Percentiles rank a stretch among this genome's conserved stretches.
Evolutionary conservation across 1,284 basidiomycete species (phyloP).

Genomic region (Ustilago bromivora): DNA sequence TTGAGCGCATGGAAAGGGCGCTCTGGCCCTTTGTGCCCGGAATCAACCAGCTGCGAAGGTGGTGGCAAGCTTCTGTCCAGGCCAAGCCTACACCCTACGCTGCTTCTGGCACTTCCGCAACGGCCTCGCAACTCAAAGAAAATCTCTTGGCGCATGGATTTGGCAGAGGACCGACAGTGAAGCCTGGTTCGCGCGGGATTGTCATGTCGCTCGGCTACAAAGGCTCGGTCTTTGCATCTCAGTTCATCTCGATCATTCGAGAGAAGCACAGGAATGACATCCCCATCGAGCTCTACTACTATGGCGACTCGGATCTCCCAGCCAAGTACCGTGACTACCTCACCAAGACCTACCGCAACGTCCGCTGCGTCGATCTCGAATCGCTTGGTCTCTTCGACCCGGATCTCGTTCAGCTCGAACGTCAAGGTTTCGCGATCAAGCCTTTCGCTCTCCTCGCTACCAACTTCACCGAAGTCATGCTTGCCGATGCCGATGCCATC

Average conservation of each 20-base stretch:
- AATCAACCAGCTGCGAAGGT: slow-evolving; percentile 46
- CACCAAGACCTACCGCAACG: slow-evolving; percentile 38
- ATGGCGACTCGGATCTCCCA: slow-evolving; percentile 54
- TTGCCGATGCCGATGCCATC: slow-evolving; percentile 53
- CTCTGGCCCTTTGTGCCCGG: slow-evolving; percentile 54
- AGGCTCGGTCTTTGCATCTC: slow-evolving; percentile 44
- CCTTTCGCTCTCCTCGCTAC: slow-evolving; percentile 51
- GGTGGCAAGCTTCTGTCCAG: slow-evolving; percentile 43
- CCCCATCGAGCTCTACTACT: slow-evolving; percentile 56
- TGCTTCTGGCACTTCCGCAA: neutral
- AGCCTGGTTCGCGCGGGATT: slow-evolving; percentile 36
- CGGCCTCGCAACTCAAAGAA: neutral
- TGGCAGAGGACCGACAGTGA: neutral
- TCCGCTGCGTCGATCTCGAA: slow-evolving; percentile 47
- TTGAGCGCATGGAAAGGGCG: slow-evolving; percentile 50
- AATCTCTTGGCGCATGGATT: slow-evolving; percentile 24
- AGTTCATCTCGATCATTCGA: slow-evolving; percentile 51
- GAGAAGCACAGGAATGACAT: slow-evolving; percentile 46
- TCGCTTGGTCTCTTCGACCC: slow-evolving; percentile 46
- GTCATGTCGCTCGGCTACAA: slow-evolving; percentile 55
- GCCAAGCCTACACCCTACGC: slow-evolving; percentile 28
- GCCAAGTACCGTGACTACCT: slow-evolving; percentile 47
- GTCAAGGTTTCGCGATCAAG: slow-evolving; percentile 54
- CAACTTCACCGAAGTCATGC: slow-evolving; percentile 56
- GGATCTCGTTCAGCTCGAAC: slow-evolving; percentile 42